Conservation (phyloP, 2,329 filamentous ascomycete genomes). For the Penicillium sp. region DNA sequence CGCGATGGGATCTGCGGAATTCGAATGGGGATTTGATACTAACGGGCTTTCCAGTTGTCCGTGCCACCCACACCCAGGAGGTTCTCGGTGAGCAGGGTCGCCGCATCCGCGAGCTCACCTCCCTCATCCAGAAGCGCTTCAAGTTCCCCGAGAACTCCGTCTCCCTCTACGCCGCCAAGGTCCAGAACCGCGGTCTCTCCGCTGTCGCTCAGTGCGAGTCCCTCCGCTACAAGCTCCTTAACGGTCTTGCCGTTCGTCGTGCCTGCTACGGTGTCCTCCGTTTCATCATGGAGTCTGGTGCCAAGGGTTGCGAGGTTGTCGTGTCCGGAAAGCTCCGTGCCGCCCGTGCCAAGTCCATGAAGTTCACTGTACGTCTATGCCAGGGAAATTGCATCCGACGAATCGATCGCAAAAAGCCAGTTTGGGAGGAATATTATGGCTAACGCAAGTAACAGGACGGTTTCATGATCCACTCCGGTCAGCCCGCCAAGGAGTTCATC, state of each 20-base stretch:
- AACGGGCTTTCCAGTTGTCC: constrained; percentile 60
- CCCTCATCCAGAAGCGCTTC: constrained; percentile 99
- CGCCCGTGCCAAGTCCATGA: constrained; percentile 99
- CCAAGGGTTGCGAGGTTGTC: constrained; percentile 99
- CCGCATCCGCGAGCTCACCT: constrained; percentile 99
- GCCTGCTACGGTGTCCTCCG: constrained; percentile 99
- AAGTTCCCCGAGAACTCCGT: constrained; percentile 99
- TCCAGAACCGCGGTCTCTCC: constrained; percentile 99
- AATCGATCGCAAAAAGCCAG: background rate
- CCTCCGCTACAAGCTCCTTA: constrained; percentile 99
- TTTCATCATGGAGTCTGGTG: constrained; percentile 99
- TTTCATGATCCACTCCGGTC: constrained; percentile 99
- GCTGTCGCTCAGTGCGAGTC: constrained; percentile 99
- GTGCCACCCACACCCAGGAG: constrained; percentile 99
- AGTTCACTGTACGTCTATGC: constrained; percentile 73
- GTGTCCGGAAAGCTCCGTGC: constrained; percentile 98
- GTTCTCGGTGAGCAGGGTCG: constrained; percentile 99
- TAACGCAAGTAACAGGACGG: constrained; percentile 54
- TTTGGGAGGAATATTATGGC: background rate
- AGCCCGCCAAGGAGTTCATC: constrained; percentile 99
- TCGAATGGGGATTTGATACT: constrained; percentile 19
- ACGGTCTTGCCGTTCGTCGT: constrained; percentile 95
- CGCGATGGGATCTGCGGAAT: constrained; percentile 3
- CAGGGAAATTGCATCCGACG: background rate
- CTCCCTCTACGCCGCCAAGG: constrained; percentile 99